phyloP scores from a whole-genome alignment of 1,284 basidiomycete species.

The Neolentinus lepideus region DNA sequence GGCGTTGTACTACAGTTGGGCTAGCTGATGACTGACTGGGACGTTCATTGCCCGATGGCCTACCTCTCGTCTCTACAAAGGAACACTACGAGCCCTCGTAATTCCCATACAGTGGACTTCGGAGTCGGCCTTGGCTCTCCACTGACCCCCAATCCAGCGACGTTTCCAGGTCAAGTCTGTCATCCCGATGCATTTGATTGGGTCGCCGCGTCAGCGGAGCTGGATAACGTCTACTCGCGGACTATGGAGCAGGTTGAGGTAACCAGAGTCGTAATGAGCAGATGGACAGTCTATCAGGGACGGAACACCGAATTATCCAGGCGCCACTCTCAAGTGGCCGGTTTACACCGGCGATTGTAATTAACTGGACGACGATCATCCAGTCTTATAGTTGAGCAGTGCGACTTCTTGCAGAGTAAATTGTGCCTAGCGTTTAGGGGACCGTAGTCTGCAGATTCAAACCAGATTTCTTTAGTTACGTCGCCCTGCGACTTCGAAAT shows the following conservation, averaged over 20 bases:
- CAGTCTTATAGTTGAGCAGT: slow-evolving; percentile 1
- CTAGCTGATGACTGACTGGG: slow-evolving; percentile 3
- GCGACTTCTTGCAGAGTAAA: neutral
- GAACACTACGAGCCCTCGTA: slow-evolving; percentile 11
- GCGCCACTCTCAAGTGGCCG: slow-evolving; percentile 7
- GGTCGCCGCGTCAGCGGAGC: slow-evolving; percentile 9
- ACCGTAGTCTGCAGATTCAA: neutral
- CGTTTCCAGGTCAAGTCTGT: slow-evolving; percentile 9
- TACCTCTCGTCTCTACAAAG: slow-evolving; percentile 10
- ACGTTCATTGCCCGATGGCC: slow-evolving; percentile 6
- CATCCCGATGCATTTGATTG: slow-evolving; percentile 9
- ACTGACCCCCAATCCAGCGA: slow-evolving; percentile 8
- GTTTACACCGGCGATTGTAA: slow-evolving; percentile 7
- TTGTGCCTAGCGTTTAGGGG: neutral
- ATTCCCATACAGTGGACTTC: slow-evolving; percentile 9
- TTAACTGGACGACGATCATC: neutral
- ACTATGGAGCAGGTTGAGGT: slow-evolving; percentile 5
- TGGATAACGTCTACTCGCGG: slow-evolving; percentile 10
- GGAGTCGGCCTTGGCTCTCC: slow-evolving; percentile 6
- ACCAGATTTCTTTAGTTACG: no score
- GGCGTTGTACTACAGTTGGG: slow-evolving; percentile 13
- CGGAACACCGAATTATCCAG: slow-evolving; percentile 10
- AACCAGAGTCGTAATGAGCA: slow-evolving; percentile 6
- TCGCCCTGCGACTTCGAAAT: no score
- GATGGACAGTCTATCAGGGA: slow-evolving; percentile 9